phyloP scores from a whole-genome alignment of 805 yeast genomes.

The Blastobotrys terrestris region DNA sequence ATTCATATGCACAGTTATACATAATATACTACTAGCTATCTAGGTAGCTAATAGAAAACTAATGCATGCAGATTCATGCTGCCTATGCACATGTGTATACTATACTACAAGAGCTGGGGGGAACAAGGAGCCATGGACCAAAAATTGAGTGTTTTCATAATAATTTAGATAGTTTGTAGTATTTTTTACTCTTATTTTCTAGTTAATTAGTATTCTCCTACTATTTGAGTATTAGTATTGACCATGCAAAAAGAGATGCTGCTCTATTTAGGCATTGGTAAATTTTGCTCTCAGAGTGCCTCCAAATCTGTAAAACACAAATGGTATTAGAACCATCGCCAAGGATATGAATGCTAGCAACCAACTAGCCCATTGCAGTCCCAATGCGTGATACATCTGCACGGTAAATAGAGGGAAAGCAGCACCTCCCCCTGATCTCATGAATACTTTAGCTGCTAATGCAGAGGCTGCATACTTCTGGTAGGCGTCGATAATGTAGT shows the following conservation, averaged over 20 bases:
- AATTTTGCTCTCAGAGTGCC: conserved; percentile 30
- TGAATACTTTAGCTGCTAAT: conserved; percentile 62
- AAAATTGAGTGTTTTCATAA: too few relatives aligned
- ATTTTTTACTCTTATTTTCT: neutral
- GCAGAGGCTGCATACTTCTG: conserved; percentile 71
- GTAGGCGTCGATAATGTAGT: conserved; percentile 67
- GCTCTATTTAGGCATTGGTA: conserved; percentile 12
- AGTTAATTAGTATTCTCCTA: too few relatives aligned
- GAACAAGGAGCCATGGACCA: too few relatives aligned
- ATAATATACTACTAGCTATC: too few relatives aligned
- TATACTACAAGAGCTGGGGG: too few relatives aligned
- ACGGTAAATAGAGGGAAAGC: conserved; percentile 66
- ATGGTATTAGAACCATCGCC: conserved; percentile 58
- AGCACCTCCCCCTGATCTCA: conserved; percentile 63
- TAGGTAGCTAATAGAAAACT: too few relatives aligned
- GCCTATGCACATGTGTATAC: too few relatives aligned
- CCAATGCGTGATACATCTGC: conserved; percentile 62
- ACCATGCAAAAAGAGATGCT: too few relatives aligned
- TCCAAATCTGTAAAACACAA: conserved; percentile 55
- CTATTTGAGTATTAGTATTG: too few relatives aligned
- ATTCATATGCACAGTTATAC: too few relatives aligned
- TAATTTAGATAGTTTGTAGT: too few relatives aligned
- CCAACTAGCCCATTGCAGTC: conserved; percentile 73
- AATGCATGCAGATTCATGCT: too few relatives aligned
- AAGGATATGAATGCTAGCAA: conserved; percentile 57